Evolutionary conservation across 805 yeast genomes (phyloP), one percentile per base, ranked within the genome.

Genomic region (Wickerhamomyces rabaulensis): DNA sequence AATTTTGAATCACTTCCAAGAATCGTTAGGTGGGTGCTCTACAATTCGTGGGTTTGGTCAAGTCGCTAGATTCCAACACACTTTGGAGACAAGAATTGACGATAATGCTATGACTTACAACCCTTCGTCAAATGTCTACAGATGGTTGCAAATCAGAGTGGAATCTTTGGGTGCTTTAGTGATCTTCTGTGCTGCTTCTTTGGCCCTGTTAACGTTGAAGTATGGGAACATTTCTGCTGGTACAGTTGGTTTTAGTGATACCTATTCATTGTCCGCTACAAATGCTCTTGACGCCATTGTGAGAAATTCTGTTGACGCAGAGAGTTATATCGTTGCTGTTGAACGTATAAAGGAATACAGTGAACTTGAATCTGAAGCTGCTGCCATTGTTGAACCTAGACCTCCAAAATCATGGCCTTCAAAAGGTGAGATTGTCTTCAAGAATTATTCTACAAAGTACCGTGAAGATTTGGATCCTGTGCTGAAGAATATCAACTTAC

Each of bases 281-380:
- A 71, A 85, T 44, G 73, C 83, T 50, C 69, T 82, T 36, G 61
- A 78, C 56, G 84, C 92, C 1, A n/a, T n/a, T n/a, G n/a, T n/a
- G n/a, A n/a, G n/a, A n/a, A n/a, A n/a, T n/a, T n/a, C n/a, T n/a
- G n/a, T n/a, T n/a, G 82, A 81, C 58, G 73, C 82, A 19, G 83
- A 79, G 53, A 74, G 72, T 47, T 75, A 74, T 51, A 74, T 79
- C 82, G 84, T 83, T 55, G 78, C 90, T 0, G 87, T 79, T 20
- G 94, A 87, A 63, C 73, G 95, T 63, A 63, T 87, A 37, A 69
- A 77, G 46, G 79, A 81, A 55, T 84, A 85, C 63, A 88, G 86
- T 1, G 69, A 76, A 17, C 65, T 88, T 45, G 81, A 79, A 2
- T 80, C 80, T 55, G 95, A 87, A 62, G 87, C 85, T 1, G 74